Evolutionary conservation across 306 rosid species (phyloP).

Genomic region (Astragalus glycyphyllos): DNA sequence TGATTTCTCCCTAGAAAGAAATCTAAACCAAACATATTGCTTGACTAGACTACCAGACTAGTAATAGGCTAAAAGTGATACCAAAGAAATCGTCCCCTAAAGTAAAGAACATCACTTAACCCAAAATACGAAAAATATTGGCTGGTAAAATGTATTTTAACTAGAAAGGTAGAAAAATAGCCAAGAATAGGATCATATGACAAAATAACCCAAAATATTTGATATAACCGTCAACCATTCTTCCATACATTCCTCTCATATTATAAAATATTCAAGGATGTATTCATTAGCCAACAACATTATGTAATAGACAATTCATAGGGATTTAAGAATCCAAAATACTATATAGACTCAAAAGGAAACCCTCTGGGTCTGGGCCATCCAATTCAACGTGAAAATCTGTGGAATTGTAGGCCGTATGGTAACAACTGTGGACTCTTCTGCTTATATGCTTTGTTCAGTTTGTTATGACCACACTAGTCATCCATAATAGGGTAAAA

Average conservation of each 20-base stretch:
- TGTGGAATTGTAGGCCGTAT: conserved; percentile 52
- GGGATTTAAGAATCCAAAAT: conserved; percentile 49
- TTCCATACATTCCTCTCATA: conserved; percentile 39
- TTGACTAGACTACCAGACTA: too few species aligned
- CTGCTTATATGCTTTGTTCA: conserved; percentile 43
- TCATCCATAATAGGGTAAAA: conserved; percentile 46
- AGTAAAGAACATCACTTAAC: conserved; percentile 13
- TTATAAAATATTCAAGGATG: conserved; percentile 38
- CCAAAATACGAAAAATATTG: neutral
- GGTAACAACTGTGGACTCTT: conserved; percentile 46
- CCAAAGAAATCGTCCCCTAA: neutral
- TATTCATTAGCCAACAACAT: conserved; percentile 39
- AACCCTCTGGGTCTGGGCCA: conserved; percentile 47
- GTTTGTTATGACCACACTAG: conserved; percentile 39
- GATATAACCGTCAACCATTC: conserved; percentile 37
- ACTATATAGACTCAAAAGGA: conserved; percentile 44
- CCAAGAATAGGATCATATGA: neutral
- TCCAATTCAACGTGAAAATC: conserved; percentile 56
- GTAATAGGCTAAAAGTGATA: neutral
- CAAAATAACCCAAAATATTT: conserved; percentile 42
- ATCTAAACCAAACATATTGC: too few species aligned
- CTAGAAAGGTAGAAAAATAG: neutral
- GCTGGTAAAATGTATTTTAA: neutral
- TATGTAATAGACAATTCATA: conserved; percentile 39
- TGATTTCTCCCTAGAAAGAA: too few species aligned